A percentile compares a stretch with the other conserved stretches of the same genome.
phyloP scores from a whole-genome alignment of 805 yeast genomes.

The Saccharomycopsis sp. region DNA sequence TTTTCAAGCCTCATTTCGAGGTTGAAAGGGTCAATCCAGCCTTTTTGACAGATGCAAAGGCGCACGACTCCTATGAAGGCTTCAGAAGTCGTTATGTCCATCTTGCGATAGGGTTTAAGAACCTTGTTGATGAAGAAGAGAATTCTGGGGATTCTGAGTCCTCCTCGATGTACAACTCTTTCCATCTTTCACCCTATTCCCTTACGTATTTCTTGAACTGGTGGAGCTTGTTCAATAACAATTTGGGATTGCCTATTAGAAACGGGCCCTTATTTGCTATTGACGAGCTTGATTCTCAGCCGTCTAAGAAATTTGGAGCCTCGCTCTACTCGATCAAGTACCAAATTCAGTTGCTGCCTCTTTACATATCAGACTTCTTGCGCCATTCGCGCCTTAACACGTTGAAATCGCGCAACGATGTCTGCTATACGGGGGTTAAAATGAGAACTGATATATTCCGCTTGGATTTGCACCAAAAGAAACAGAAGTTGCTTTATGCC shows the following conservation, averaged over 20 bases:
- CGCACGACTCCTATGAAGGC: conserved; percentile 55
- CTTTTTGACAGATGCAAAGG: conserved; percentile 32
- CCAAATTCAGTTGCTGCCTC: conserved; percentile 56
- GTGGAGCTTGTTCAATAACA: conserved; percentile 79
- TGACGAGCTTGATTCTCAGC: conserved; percentile 31
- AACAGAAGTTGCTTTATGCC: conserved; percentile 34
- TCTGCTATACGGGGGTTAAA: conserved; percentile 57
- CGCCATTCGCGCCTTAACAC: conserved; percentile 43
- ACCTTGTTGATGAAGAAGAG: conserved; percentile 27
- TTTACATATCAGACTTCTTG: conserved; percentile 67
- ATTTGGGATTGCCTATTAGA: conserved; percentile 69
- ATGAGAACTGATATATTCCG: conserved; percentile 43
- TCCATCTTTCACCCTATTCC: conserved; percentile 67
- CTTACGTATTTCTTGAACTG: conserved; percentile 64
- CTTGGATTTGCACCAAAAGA: conserved; percentile 57
- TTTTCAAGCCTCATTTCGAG: conserved; percentile 57
- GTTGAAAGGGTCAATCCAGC: conserved; percentile 54
- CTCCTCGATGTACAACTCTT: conserved; percentile 45
- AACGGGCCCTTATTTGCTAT: conserved; percentile 62
- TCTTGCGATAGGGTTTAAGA: conserved; percentile 37
- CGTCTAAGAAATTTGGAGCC: conserved; percentile 50
- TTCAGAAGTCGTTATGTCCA: conserved; percentile 62
- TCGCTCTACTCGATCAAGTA: conserved; percentile 71
- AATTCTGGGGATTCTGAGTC: not conserved
- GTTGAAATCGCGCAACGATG: conserved; percentile 35